A percentile compares a stretch with the other conserved stretches of the same genome.
These are phyloP conservation scores for Bruguiera parviflora DNA, from an alignment of 345 rosid species.

Conservation along the genomic window DNA sequence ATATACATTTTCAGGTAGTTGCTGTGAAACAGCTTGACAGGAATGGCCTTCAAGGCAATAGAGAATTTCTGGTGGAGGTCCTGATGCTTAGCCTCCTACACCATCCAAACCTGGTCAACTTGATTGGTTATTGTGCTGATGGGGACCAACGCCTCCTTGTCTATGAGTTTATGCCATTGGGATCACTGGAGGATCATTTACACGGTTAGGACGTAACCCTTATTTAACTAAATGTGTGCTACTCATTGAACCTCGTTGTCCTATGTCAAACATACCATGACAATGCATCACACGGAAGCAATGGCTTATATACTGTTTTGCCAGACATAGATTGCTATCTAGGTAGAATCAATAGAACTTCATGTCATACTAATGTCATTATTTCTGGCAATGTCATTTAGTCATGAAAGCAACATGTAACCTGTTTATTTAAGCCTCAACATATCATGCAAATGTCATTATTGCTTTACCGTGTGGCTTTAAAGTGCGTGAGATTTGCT, in stretches of 20 bases:
- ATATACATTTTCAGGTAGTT: constrained; percentile 57
- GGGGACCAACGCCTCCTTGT: constrained; percentile 97
- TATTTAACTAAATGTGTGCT: background rate
- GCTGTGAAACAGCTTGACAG: constrained; percentile 95
- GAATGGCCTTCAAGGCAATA: constrained; percentile 94
- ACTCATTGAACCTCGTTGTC: background rate
- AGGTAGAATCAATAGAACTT: too few species aligned
- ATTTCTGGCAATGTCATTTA: too few species aligned
- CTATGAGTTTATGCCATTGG: constrained; percentile 91
- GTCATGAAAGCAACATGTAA: too few species aligned
- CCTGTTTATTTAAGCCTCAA: too few species aligned
- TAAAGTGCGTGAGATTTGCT: too few species aligned
- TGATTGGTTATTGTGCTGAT: constrained; percentile 98
- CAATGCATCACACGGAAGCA: background rate
- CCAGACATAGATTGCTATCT: too few species aligned
- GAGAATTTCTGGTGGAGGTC: constrained; percentile 97
- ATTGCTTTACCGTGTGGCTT: too few species aligned
- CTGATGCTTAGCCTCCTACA: constrained; percentile 96
- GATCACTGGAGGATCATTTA: constrained; percentile 93
- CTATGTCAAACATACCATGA: constrained; percentile 6
- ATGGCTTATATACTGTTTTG: background rate
- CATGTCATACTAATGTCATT: too few species aligned
- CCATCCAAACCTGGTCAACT: constrained; percentile 87
- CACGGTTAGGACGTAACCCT: constrained; percentile 56
- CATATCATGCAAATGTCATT: too few species aligned